A percentile compares a stretch with the other conserved stretches of the same genome.
These are phyloP conservation scores for Chaetomiaceae sp. DNA, from an alignment of 2,329 filamentous ascomycete genomes.

Conservation along the genomic window DNA sequence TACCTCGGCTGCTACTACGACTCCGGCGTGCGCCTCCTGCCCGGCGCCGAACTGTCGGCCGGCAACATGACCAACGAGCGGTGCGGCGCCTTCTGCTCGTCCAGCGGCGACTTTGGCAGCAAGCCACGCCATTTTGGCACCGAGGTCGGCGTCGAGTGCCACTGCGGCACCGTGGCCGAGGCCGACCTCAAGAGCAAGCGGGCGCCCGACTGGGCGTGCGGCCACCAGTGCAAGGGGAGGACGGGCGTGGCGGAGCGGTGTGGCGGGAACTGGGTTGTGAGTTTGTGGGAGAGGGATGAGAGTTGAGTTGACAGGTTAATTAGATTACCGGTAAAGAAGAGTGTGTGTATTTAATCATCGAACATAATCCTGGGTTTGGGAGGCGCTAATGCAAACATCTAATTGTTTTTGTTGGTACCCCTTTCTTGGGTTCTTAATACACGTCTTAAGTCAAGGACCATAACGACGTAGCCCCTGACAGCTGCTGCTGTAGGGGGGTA, in stretches of 20 bases:
- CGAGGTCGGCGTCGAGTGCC: background rate
- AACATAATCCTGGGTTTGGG: too few species aligned
- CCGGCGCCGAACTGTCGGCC: background rate
- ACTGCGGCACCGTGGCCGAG: background rate
- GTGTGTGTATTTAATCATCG: too few species aligned
- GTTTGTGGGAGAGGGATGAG: constrained; percentile 9
- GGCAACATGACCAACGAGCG: constrained; percentile 4
- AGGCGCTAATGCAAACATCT: too few species aligned
- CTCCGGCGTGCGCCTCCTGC: background rate
- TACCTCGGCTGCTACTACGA: constrained; percentile 11
- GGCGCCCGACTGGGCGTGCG: constrained; percentile 6
- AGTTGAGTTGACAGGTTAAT: too few species aligned
- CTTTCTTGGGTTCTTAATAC: too few species aligned
- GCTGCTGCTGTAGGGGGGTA: too few species aligned
- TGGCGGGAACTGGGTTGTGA: constrained; percentile 9
- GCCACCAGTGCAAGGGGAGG: background rate
- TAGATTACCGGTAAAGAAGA: too few species aligned
- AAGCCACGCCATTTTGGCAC: constrained; percentile 4
- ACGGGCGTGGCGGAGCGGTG: background rate
- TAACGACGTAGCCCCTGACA: too few species aligned
- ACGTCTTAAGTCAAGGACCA: too few species aligned
- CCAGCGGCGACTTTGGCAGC: background rate
- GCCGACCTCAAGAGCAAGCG: background rate
- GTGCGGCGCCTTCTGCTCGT: background rate
- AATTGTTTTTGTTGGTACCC: too few species aligned